Conservation (phyloP, 1,139 yeast genomes). For the Blastobotrys proliferans region DNA sequence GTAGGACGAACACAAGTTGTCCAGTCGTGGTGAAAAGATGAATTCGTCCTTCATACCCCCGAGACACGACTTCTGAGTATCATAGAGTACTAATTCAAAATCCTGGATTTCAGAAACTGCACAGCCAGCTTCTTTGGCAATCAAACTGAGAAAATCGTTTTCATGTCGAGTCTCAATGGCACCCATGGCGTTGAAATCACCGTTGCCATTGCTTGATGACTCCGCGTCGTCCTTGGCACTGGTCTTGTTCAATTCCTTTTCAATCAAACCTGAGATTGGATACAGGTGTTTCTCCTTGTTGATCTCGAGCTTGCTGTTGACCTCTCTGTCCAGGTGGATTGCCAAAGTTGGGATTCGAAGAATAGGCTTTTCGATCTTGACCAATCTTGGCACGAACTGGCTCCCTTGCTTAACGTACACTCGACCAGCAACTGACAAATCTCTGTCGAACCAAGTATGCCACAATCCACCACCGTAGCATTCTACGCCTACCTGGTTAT, state of each 20-base stretch:
- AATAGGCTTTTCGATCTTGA: conserved; percentile 78
- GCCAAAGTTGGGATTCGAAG: conserved; percentile 93
- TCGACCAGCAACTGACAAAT: conserved; percentile 86
- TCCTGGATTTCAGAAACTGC: conserved; percentile 63
- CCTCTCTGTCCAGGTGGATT: conserved; percentile 80
- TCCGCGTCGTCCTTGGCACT: conserved; percentile 27
- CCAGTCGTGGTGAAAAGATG: conserved; percentile 88
- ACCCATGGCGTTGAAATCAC: conserved; percentile 62
- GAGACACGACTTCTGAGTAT: conserved; percentile 72
- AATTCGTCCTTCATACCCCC: conserved; percentile 93
- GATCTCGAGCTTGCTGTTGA: conserved; percentile 75
- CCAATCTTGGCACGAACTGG: conserved; percentile 56
- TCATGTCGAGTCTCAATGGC: conserved; percentile 72
- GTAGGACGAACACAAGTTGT: conserved; percentile 83
- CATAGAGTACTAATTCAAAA: conserved; percentile 84
- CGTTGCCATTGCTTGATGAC: conserved; percentile 34
- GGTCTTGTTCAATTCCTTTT: conserved; percentile 32
- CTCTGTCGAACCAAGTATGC: conserved; percentile 81
- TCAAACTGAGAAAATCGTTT: conserved; percentile 58
- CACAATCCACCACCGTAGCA: conserved; percentile 95
- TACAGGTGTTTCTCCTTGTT: conserved; percentile 82
- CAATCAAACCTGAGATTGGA: conserved; percentile 79
- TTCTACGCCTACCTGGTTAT: conserved; percentile 88
- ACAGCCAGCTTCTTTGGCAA: conserved; percentile 57
- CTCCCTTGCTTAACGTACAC: conserved; percentile 62